Base-by-base conservation (phyloP, 2,329 filamentous ascomycete species). In the Ceratocystis smalleyi region DNA sequence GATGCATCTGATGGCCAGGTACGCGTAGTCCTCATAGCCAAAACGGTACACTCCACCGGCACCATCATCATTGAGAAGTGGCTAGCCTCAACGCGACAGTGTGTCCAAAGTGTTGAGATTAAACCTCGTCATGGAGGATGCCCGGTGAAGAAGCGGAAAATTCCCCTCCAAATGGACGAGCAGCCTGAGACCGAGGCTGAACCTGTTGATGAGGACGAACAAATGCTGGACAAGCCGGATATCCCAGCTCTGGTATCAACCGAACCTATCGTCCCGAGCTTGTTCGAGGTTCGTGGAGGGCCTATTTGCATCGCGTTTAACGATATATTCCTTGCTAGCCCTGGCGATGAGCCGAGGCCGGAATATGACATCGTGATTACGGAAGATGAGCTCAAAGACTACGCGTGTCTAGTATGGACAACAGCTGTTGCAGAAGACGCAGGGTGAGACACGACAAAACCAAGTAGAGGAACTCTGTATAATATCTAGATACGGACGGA, bases 211-310 rank as follows among this genome's bases (percentile, higher is more conserved):
- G 63, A 64, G 1, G 63, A 64, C 17, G 45, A 60, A 10, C 45
- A 49, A 12, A 49, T 49, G 45, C 47, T 60, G 40, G 57, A 64
- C 12, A 60, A 64, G 66, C 69, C 2, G 66, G 30, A 6, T n/a
- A 57, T 22, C 35, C 43, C 8, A 12, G 67, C 5, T 10, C 17
- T 55, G 17, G 22, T 22, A 12, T 30, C 51, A 17, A 32, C 15
- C 4, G 51, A 55, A 15, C 43, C 61, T 1, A 61, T 69, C 10
- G 67, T 68, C 22, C 66, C 71, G 0, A 62, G 69, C 17, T 62
- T 70, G 40, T 71, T 70, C 60, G 66, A 55, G 8, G 63, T 65
- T 4, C 32, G 45, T 8, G 63, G 63, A 2, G 63, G 57, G 5
- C 57, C 63, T 24, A 60, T 65, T 30, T 24, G 30, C 30, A 65